phyloP scores from a whole-genome alignment of 495 filamentous ascomycete genomes.

The Haplographium delicatum region DNA sequence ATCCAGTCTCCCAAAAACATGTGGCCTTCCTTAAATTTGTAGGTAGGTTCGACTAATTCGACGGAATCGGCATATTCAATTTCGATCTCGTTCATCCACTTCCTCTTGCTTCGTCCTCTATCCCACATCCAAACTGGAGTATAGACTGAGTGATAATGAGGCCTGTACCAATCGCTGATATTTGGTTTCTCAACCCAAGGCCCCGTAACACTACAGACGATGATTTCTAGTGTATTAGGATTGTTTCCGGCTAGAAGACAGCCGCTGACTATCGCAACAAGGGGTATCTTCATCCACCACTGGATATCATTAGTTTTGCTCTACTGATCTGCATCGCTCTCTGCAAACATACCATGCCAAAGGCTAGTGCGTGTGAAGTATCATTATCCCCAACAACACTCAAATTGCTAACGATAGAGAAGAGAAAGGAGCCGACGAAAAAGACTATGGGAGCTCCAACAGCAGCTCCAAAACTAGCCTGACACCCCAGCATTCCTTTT shows the following conservation, averaged over 20 bases:
- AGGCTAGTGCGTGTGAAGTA: slow-evolving; percentile 38
- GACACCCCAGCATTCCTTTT: slow-evolving; percentile 5
- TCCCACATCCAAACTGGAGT: slow-evolving; percentile 29
- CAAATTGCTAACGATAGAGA: slow-evolving; percentile 29
- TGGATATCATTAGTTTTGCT: no score
- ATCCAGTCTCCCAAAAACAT: slow-evolving; percentile 20
- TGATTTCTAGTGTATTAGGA: slow-evolving; percentile 21
- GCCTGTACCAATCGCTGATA: slow-evolving; percentile 3
- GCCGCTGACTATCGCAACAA: slow-evolving; percentile 23
- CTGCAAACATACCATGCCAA: no score
- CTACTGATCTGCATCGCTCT: no score
- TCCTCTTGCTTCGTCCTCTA: slow-evolving; percentile 22
- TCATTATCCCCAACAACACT: slow-evolving; percentile 34
- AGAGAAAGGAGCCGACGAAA: slow-evolving; percentile 37
- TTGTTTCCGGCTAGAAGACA: slow-evolving; percentile 27
- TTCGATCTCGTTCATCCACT: slow-evolving; percentile 10
- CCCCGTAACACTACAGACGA: slow-evolving; percentile 6
- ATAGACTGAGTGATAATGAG: slow-evolving; percentile 19
- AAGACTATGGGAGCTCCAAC: slow-evolving; percentile 43
- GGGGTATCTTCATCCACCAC: slow-evolving; percentile 28
- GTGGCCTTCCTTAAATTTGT: slow-evolving; percentile 17
- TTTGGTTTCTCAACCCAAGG: neutral
- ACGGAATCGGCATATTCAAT: slow-evolving; percentile 2
- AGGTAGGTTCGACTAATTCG: no score
- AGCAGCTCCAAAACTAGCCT: slow-evolving; percentile 36